These are phyloP conservation scores for Chaetomium sp. DNA, from an alignment of 2,329 filamentous ascomycete species.

Conservation along the genomic window DNA sequence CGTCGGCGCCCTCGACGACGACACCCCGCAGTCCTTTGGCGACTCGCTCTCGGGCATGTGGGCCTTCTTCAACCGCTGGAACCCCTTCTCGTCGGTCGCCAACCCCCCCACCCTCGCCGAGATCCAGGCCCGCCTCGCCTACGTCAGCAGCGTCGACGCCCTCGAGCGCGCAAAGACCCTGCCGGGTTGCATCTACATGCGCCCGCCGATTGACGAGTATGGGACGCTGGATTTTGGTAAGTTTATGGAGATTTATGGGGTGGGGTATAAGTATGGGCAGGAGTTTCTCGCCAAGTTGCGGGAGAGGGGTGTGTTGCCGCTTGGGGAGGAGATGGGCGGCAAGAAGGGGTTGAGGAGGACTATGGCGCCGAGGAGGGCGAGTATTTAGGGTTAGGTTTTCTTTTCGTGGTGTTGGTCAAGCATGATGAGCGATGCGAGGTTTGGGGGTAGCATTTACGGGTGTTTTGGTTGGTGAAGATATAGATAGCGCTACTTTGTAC, in stretches of 20 bases:
- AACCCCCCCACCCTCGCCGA: conserved; percentile 95
- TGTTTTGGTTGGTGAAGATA: not conserved
- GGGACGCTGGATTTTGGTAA: conserved; percentile 95
- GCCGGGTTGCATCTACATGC: conserved; percentile 92
- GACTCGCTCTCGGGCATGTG: conserved; percentile 94
- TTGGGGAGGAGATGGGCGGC: conserved; percentile 72
- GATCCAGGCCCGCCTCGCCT: conserved; percentile 92
- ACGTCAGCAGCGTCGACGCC: conserved; percentile 92
- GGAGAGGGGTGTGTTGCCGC: conserved; percentile 73
- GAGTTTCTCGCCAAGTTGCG: conserved; percentile 76
- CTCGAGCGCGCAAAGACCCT: conserved; percentile 90
- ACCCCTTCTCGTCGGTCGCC: conserved; percentile 83
- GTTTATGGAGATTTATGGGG: conserved; percentile 93
- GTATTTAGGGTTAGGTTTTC: conserved; percentile 54
- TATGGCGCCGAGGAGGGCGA: conserved; percentile 77
- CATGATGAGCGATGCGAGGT: not conserved
- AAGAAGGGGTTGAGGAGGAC: conserved; percentile 76
- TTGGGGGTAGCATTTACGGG: conserved; percentile 4
- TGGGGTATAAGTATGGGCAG: conserved; percentile 85
- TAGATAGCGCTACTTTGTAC: conserved; percentile 9
- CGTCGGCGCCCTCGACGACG: conserved; percentile 88
- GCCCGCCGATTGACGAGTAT: conserved; percentile 89
- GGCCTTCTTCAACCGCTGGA: conserved; percentile 95
- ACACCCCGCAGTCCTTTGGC: conserved; percentile 88
- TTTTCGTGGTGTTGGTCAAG: not conserved